Base-by-base conservation (phyloP, 208 protist genomes). In the Acanthamoeba polyphaga region DNA sequence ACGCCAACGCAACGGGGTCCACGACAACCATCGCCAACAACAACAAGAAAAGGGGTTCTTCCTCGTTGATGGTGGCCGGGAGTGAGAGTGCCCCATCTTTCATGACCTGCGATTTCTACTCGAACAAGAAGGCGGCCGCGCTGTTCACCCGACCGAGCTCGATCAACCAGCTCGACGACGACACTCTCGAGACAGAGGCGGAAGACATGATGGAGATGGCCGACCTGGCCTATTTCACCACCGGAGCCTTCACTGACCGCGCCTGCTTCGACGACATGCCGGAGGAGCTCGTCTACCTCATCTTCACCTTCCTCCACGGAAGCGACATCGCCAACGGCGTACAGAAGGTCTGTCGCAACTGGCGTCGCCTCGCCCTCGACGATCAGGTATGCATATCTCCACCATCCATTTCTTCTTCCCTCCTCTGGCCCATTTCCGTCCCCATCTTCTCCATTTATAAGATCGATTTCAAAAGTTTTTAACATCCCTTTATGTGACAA, bases 261-360 rank as follows among this genome's bases (percentile, higher is more conserved):
- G 66, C 66, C n/a, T 72, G 74, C 74, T 84, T 84, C 74, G 74
- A 84, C 74, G 74, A 84, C 66, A 27, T 93, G 24, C 89, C 89
- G 24, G 89, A 93, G 58, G 89, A 93, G 89, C 89, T 93, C 27
- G 64, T 78, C 64, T 78, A 93, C 43, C 66, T 62, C 38, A 93
- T 93, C 58, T 93, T 93, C 89, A 66, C 66, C 49, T 93, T 93
- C 66, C 89, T 93, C 66, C 66, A 72, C 64, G 89, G 89, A 32
- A 78, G 66, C n/a, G 89, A 93, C 34, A 72, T 93, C 19, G 24
- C 32, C 64, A 93, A 93, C 89, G 68, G 46, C 49, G 89, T 93
- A 8, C 58, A 78, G 66, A 93, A 78, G 68, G 89, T 93, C 12
- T 93, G 89, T 27, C 34, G 66, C 10, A 72, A 58, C 66, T 93